Evolutionary conservation across 2,329 filamentous ascomycete genomes (phyloP), one percentile per base, ranked within the genome.

Genomic region (Colletotrichum lindemuthianum): DNA sequence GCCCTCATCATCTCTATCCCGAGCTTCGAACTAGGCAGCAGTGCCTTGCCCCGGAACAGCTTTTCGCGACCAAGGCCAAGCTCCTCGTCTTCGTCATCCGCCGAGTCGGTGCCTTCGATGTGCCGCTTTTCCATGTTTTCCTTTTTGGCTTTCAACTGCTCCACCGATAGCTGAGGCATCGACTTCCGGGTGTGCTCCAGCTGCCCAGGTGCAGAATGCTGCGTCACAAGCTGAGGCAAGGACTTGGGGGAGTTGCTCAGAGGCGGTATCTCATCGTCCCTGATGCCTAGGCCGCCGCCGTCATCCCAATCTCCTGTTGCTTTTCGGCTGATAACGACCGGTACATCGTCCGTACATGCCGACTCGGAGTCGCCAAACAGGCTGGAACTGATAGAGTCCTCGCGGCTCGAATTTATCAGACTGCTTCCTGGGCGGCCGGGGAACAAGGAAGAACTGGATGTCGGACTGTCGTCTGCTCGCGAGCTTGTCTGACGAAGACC

Each of bases 1-100:
- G 95, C 96, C 51, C 95, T 89, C 92, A 97, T 95, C 95, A 98
- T 97, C 76, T 98, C 95, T 53, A 93, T 96, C 2, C 93, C 93
- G 2, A 98, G 86, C 76, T 97, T 97, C 0, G 93, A 97, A 58
- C 90, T 92, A 11, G 91, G 90, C 32, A 92, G 84, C 41, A 83
- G 82, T 13, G 81, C 78, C 68, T 88, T 88, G 64, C 79, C 81
- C 41, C 86, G 81, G 44, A 81, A 75, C 76, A 90, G 77, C 79
- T 76, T 77, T 8, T 78, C 76, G 33, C 73, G 70, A 2, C 70
- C 71, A 1, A 72, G 82, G 8, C 92, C 93, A 6, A 96, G 84
- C 72, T 97, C 95, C 65, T 97, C 94, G 69, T 97, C 95, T 77
- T 97, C 95, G 70, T 97, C 95, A 71, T 97, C 95, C 5, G 94